Conservation (phyloP, 164 flowering plant genomes). For the Akebia trifoliata region DNA sequence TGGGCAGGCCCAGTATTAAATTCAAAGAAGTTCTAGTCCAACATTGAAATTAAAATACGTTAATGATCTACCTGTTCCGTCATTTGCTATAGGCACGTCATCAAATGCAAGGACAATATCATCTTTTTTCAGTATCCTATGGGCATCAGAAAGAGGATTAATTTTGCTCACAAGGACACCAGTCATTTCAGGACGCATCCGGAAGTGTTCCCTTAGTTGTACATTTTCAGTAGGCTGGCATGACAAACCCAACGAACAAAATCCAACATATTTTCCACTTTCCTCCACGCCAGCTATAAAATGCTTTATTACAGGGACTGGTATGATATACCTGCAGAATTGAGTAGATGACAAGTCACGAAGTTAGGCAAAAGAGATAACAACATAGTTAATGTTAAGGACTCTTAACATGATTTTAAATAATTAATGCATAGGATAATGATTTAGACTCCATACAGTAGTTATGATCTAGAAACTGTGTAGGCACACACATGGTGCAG, state of each 20-base stretch:
- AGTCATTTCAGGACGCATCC: constrained; percentile 69
- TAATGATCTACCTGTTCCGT: constrained; percentile 70
- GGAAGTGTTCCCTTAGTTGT: constrained; percentile 71
- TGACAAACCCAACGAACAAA: constrained; percentile 84
- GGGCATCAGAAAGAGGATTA: constrained; percentile 75
- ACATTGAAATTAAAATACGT: background rate
- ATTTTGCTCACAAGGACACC: constrained; percentile 90
- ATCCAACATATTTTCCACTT: constrained; percentile 73
- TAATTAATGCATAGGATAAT: no score
- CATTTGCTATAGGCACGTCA: constrained; percentile 88
- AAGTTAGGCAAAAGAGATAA: background rate
- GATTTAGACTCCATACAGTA: no score
- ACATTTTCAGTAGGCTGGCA: constrained; percentile 88
- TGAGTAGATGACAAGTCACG: background rate
- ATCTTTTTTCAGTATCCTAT: constrained; percentile 61
- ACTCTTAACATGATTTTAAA: no score
- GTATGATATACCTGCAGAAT: constrained; percentile 75
- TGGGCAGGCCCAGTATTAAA: background rate
- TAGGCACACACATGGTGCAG: no score
- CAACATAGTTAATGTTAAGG: no score
- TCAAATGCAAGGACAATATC: constrained; percentile 87
- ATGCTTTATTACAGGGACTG: constrained; percentile 89
- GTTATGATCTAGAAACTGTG: no score
- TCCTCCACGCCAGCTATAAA: constrained; percentile 80
- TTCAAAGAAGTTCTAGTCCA: background rate